Evolutionary conservation across 2,329 filamentous ascomycete genomes (phyloP).

Genomic region (Ceratocystis ficicola): DNA sequence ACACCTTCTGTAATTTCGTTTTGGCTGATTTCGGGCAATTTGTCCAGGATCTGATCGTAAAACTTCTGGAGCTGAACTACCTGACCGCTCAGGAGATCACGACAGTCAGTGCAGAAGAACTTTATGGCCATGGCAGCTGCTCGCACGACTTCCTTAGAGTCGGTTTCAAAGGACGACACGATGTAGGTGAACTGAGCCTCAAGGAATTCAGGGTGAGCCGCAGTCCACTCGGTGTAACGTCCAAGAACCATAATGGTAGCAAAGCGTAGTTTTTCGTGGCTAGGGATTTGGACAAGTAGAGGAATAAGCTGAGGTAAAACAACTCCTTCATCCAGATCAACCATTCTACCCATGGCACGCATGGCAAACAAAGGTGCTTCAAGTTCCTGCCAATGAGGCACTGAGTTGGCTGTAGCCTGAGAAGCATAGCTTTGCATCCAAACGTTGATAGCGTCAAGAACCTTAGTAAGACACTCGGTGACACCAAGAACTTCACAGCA

Average conservation of each 20-base stretch:
- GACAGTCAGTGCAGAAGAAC: constrained; percentile 94
- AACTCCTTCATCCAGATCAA: constrained; percentile 73
- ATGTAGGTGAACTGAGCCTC: constrained; percentile 93
- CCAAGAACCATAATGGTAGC: constrained; percentile 96
- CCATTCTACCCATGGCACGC: constrained; percentile 93
- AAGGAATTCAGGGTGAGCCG: constrained; percentile 81
- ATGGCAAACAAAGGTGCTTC: constrained; percentile 92
- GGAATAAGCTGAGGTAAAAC: constrained; percentile 88
- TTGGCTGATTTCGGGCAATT: constrained; percentile 72
- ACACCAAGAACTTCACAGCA: constrained; percentile 93
- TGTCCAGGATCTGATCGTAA: constrained; percentile 80
- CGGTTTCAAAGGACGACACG: constrained; percentile 78
- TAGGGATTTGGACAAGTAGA: constrained; percentile 82
- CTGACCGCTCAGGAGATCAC: constrained; percentile 69
- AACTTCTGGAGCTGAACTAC: constrained; percentile 81
- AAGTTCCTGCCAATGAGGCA: constrained; percentile 91
- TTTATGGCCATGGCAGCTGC: constrained; percentile 90
- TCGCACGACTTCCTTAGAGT: constrained; percentile 79
- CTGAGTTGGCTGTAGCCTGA: constrained; percentile 58
- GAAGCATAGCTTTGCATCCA: constrained; percentile 79
- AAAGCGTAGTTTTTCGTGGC: constrained; percentile 96
- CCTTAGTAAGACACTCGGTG: constrained; percentile 79
- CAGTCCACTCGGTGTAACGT: constrained; percentile 95
- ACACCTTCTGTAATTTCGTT: constrained; percentile 96
- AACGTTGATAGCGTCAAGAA: constrained; percentile 69